Conservation (phyloP, 257 asterid species). For the Avicennia marina region DNA sequence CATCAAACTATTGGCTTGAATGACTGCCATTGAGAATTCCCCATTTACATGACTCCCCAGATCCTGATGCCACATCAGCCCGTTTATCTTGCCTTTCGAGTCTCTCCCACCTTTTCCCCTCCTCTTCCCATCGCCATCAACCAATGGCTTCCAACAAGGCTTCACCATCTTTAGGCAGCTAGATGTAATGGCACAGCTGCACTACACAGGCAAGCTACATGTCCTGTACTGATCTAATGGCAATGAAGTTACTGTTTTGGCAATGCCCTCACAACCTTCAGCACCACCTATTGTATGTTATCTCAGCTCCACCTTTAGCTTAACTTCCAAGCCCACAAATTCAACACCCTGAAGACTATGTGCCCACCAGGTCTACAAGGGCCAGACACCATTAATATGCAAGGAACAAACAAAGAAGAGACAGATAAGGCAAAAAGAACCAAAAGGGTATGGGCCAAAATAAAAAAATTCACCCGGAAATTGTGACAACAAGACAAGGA, state of each 20-base stretch:
- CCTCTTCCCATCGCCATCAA: slow-evolving; percentile 59
- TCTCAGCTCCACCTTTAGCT: slow-evolving; percentile 38
- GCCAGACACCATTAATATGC: slow-evolving; percentile 73
- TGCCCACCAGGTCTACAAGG: slow-evolving; percentile 64
- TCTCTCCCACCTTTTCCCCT: slow-evolving; percentile 51
- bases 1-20: slow-evolving; percentile 81
- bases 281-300: slow-evolving; percentile 37
- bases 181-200: too few relatives aligned
- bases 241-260: slow-evolving; percentile 1
- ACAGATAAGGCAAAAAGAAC: slow-evolving; percentile 26
- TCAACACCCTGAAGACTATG: slow-evolving; percentile 41
- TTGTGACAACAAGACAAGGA: slow-evolving; percentile 33
- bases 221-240: too few relatives aligned
- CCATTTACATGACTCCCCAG: slow-evolving; percentile 70
- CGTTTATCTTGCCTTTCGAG: slow-evolving; percentile 58
- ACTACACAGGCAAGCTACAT: too few relatives aligned
- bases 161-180: slow-evolving; percentile 60
- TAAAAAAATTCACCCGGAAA: slow-evolving; percentile 30
- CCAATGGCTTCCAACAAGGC: slow-evolving; percentile 79
- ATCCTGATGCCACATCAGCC: slow-evolving; percentile 86
- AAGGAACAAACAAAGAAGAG: slow-evolving; percentile 18
- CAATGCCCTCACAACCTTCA: slow-evolving; percentile 16
- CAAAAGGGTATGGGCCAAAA: slow-evolving; percentile 89
- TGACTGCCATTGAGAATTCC: slow-evolving; percentile 86
- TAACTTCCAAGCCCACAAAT: slow-evolving; percentile 42